Percentiles rank a stretch among this genome's conserved stretches.
Evolutionary conservation across 192 early-diverging fungal genomes (phyloP).

Genomic region (Coemansia pectinata): DNA sequence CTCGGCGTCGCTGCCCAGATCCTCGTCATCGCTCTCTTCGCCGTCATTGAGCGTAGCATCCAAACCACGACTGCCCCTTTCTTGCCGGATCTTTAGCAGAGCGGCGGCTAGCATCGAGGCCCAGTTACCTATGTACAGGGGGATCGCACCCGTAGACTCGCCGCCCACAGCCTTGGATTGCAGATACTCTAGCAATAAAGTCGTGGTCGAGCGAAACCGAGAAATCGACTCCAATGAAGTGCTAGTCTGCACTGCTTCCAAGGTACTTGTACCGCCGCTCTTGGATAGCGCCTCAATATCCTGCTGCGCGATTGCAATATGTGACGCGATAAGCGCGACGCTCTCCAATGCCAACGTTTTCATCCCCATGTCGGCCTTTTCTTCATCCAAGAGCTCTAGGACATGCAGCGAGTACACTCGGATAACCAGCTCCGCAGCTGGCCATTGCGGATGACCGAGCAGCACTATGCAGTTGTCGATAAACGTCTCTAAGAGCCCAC

Average conservation of each 20-base stretch:
- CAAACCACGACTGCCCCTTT: not conserved
- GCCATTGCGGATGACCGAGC: slow-evolving; percentile 87
- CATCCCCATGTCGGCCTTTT: slow-evolving; percentile 58
- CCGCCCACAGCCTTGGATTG: slow-evolving; percentile 30
- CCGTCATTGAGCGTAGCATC: not conserved
- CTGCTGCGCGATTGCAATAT: slow-evolving; percentile 38
- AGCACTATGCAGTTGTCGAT: slow-evolving; percentile 71
- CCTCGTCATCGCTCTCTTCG: not conserved
- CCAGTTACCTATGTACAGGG: slow-evolving; percentile 41
- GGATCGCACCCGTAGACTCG: slow-evolving; percentile 37
- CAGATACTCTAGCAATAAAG: slow-evolving; percentile 30
- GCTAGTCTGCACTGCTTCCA: slow-evolving; percentile 14
- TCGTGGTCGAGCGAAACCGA: slow-evolving; percentile 17
- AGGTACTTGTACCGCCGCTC: not conserved
- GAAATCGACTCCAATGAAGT: slow-evolving; percentile 29
- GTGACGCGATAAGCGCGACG: slow-evolving; percentile 63
- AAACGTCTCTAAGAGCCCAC: slow-evolving; percentile 67
- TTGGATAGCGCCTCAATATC: not conserved
- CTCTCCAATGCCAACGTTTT: slow-evolving; percentile 65
- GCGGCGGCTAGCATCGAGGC: slow-evolving; percentile 35
- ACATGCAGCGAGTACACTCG: slow-evolving; percentile 68
- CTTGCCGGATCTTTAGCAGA: slow-evolving; percentile 26
- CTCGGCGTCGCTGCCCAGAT: not conserved
- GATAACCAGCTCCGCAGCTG: slow-evolving; percentile 74
- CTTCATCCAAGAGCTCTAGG: slow-evolving; percentile 65